Percentiles rank a stretch among this genome's conserved stretches.
Conservation (phyloP, 2,329 filamentous ascomycete genomes). For the Paecilomyces dactylethromorphus region DNA sequence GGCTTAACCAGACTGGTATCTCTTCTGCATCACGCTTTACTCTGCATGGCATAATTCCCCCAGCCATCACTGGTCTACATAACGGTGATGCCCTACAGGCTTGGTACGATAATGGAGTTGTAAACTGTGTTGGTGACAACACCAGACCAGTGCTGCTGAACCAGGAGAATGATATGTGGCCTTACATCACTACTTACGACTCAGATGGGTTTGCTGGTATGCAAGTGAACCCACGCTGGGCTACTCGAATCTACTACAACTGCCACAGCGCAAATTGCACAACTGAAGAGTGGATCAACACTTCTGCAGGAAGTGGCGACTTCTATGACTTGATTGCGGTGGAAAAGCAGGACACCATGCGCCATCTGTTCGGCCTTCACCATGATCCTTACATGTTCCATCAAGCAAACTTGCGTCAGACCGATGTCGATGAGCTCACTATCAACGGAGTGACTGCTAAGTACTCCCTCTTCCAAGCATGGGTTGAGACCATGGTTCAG, state of each 20-base stretch:
- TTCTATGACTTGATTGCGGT: conserved; percentile 47
- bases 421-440: conserved; percentile 41
- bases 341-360: conserved; percentile 48
- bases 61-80: conserved; percentile 57
- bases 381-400: conserved; percentile 59
- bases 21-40: conserved; percentile 44
- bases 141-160: conserved; percentile 52
- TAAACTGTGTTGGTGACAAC: conserved; percentile 58
- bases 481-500: conserved; percentile 49
- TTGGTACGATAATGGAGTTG: conserved; percentile 55
- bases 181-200: conserved; percentile 46
- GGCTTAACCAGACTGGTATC: conserved; percentile 50
- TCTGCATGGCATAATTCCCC: conserved; percentile 52
- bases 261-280: conserved; percentile 54
- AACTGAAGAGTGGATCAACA: conserved; percentile 54
- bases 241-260: conserved; percentile 60
- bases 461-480: conserved; percentile 51
- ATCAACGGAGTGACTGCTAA: conserved; percentile 43
- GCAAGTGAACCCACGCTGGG: conserved; percentile 54
- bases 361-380: conserved; percentile 51
- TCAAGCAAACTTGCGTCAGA: conserved; percentile 54
- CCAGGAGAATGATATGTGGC: conserved; percentile 47
- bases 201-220: conserved; percentile 51
- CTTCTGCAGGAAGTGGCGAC: conserved; percentile 48
- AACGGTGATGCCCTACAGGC: conserved; percentile 57